A percentile compares a stretch with the other conserved stretches of the same genome.
Evolutionary conservation across 2,329 filamentous ascomycete species (phyloP).

Genomic region (Keithomyces neogunnii): DNA sequence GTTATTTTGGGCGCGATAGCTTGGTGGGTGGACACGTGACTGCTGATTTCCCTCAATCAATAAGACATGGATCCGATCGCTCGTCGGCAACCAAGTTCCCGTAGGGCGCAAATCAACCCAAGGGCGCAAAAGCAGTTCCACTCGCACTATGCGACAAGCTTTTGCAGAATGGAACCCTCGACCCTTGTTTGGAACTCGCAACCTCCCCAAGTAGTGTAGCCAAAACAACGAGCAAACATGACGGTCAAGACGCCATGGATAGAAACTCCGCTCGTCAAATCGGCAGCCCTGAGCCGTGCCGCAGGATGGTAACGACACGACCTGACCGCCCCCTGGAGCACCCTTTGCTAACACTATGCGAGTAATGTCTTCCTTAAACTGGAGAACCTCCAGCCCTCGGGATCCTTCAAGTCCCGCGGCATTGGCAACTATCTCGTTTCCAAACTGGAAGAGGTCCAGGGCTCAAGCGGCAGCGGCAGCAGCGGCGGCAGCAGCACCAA

Average conservation of each 20-base stretch:
- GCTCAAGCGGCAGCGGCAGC: neutral
- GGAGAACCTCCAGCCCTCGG: slow-evolving; percentile 72
- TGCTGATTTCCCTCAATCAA: too few relatives aligned
- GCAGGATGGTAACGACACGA: slow-evolving; percentile 12
- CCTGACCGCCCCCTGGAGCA: neutral
- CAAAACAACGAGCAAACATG: neutral
- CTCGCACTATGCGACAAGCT: too few relatives aligned
- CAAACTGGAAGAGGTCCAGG: slow-evolving; percentile 16
- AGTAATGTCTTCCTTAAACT: slow-evolving; percentile 76
- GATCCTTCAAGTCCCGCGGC: slow-evolving; percentile 76
- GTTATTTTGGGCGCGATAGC: too few relatives aligned
- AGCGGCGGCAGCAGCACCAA: slow-evolving; percentile 3
- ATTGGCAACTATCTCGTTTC: slow-evolving; percentile 63
- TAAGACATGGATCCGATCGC: too few relatives aligned
- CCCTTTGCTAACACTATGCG: neutral
- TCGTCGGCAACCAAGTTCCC: too few relatives aligned
- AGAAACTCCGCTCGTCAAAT: slow-evolving; percentile 60
- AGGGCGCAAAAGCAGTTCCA: too few relatives aligned
- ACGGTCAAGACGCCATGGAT: slow-evolving; percentile 46
- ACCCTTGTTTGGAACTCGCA: too few relatives aligned
- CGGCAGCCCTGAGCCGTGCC: slow-evolving; percentile 28
- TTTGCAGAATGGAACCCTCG: too few relatives aligned
- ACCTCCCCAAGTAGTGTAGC: too few relatives aligned
- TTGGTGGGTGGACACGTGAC: too few relatives aligned
- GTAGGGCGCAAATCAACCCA: too few relatives aligned